Evolutionary conservation across 2,329 filamentous ascomycete genomes (phyloP), one percentile per base, ranked within the genome.

Genomic region (Teratosphaeria viscida): DNA sequence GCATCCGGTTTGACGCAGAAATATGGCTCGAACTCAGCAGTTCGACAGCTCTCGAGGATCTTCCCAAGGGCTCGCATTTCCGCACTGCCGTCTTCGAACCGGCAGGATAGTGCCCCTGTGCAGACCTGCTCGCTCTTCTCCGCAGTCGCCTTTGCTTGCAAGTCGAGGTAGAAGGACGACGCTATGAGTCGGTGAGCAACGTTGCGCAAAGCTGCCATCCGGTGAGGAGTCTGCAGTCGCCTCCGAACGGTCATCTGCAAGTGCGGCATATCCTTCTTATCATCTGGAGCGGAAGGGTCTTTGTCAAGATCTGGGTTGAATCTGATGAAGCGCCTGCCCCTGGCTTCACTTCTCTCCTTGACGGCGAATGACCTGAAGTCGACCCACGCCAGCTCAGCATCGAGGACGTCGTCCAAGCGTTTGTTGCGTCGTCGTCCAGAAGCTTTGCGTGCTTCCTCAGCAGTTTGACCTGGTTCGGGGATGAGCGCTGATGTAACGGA

Each of bases 91-190:
- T 68, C 65, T 34, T 72, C 68, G 61, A 73, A 73, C 23, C 73
- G 66, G 54, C 72, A 74, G 10, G 62, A 52, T 29, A 74, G 70
- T 6, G 60, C 60, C 19, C 70, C 72, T 39, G 61, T 65, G 62
- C 67, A 71, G 16, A 70, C 58, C 49, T 69, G 68, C 54, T 71
- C 69, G 56, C 67, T 67, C 43, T 67, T 66, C 55, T 71, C 69
- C 12, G 62, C 65, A 8, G 66, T 70, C 11, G 66, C 65, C 56
- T 71, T 72, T 1, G 67, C 65, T 32, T 70, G 67, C 37, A 72
- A 59, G 32, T 74, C 70, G 29, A 74, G 70, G 60, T 74, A 75
- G 64, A 75, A 75, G 0, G 66, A 73, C 2, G 72, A 74, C 12
- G 73, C 71, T 1, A 75, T 66, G 6, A 75, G 66, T 54, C 70